phyloP scores from a whole-genome alignment of 2,329 filamentous ascomycete genomes.

The Aspergillus aculeatus region DNA sequence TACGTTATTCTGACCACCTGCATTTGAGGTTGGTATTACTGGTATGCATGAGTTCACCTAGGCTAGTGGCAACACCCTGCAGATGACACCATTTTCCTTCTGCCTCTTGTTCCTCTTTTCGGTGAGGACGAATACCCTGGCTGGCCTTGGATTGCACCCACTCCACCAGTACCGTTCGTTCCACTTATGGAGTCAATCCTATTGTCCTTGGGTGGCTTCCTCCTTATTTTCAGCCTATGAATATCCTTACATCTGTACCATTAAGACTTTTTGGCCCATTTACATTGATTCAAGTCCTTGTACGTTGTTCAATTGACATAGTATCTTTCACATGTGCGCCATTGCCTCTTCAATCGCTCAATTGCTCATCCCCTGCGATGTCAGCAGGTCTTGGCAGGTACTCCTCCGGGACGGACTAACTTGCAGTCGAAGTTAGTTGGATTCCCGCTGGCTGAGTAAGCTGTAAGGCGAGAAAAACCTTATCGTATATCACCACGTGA shows the following conservation, averaged over 20 bases:
- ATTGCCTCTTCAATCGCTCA: neutral
- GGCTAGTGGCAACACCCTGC: neutral
- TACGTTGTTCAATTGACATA: neutral
- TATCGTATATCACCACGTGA: constrained; percentile 28
- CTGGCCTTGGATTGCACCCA: neutral
- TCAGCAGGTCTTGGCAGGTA: constrained; percentile 10
- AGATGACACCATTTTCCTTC: neutral
- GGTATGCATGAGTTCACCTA: neutral
- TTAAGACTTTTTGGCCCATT: too few species aligned
- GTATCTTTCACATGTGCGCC: constrained; percentile 1
- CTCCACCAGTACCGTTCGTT: neutral
- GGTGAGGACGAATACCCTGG: neutral
- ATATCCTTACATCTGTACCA: neutral
- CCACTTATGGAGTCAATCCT: neutral
- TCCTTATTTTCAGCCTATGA: neutral
- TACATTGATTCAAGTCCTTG: neutral
- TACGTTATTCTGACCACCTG: neutral
- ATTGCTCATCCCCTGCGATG: neutral
- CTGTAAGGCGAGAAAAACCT: constrained; percentile 7
- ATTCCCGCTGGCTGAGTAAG: constrained; percentile 3
- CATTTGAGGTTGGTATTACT: neutral
- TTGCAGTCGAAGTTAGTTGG: neutral
- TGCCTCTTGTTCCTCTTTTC: neutral
- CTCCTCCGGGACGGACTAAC: neutral
- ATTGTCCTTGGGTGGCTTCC: neutral